Conservation (phyloP, 2,329 filamentous ascomycete genomes). For the Huntiella savannae region DNA sequence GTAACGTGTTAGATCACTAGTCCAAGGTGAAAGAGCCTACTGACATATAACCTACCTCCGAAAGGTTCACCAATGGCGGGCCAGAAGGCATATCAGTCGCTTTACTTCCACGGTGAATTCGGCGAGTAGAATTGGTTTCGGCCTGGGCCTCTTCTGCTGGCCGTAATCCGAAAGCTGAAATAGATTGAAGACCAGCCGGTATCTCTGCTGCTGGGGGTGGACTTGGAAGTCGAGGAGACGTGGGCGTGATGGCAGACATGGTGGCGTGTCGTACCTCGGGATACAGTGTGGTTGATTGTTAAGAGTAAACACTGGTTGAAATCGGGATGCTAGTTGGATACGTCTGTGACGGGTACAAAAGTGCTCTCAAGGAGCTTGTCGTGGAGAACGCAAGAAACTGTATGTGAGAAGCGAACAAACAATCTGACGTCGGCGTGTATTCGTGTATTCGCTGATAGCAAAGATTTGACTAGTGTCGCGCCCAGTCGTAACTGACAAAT, state of each 20-base stretch:
- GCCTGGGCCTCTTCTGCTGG: slow-evolving; percentile 36
- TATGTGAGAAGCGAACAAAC: background rate
- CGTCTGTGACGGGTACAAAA: background rate
- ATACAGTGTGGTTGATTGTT: background rate
- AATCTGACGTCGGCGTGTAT: background rate
- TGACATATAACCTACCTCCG: slow-evolving; percentile 40
- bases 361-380: background rate
- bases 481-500: background rate
- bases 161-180: slow-evolving; percentile 32
- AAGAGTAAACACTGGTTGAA: background rate
- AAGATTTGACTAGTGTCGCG: background rate
- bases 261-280: background rate
- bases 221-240: slow-evolving; percentile 81
- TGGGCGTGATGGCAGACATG: slow-evolving; percentile 42
- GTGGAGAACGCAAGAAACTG: background rate
- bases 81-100: slow-evolving; percentile 85
- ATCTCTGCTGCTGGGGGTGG: slow-evolving; percentile 90
- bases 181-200: slow-evolving; percentile 63
- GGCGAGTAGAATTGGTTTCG: slow-evolving; percentile 57
- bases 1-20: background rate
- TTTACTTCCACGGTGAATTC: slow-evolving; percentile 83
- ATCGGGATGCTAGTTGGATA: background rate
- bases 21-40: background rate
- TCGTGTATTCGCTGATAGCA: background rate
- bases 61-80: slow-evolving; percentile 68